Conservation (phyloP, 495 filamentous ascomycete species). For the Polyplosphaeria fusca region DNA sequence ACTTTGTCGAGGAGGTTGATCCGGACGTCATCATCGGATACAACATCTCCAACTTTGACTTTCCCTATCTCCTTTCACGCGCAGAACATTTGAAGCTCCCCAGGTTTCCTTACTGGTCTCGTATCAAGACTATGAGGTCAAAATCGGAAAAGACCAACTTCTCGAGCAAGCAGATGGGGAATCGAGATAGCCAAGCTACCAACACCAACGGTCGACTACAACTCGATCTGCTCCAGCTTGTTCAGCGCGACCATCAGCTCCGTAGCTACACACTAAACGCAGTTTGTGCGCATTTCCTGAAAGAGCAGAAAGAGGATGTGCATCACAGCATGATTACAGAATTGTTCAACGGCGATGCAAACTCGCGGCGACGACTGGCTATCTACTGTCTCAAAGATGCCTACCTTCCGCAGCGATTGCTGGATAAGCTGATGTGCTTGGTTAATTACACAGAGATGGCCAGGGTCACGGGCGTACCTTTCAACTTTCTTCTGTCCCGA, state of each 20-base stretch:
- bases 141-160: slow-evolving; percentile 74
- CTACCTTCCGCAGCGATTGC: slow-evolving; percentile 86
- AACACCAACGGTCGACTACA: slow-evolving; percentile 94
- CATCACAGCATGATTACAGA: slow-evolving; percentile 99
- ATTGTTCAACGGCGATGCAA: slow-evolving; percentile 88
- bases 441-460: slow-evolving; percentile 99
- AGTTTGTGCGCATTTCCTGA: slow-evolving; percentile 92
- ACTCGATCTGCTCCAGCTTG: slow-evolving; percentile 85
- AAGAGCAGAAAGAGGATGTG: slow-evolving; percentile 98
- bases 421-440: slow-evolving; percentile 97
- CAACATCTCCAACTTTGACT: slow-evolving; percentile 99
- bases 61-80: slow-evolving; percentile 90
- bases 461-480: slow-evolving; percentile 96
- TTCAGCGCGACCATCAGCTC: slow-evolving; percentile 91
- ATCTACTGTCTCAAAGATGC: slow-evolving; percentile 99
- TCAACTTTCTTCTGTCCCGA: slow-evolving; percentile 87
- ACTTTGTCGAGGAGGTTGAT: slow-evolving; percentile 88
- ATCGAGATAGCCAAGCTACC: slow-evolving; percentile 85
- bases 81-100: slow-evolving; percentile 75
- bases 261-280: slow-evolving; percentile 97
- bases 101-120: slow-evolving; percentile 80
- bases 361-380: slow-evolving; percentile 83
- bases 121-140: slow-evolving; percentile 63
- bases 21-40: slow-evolving; percentile 98
- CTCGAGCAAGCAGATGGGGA: slow-evolving; percentile 98